A percentile compares a stretch with the other conserved stretches of the same genome.
phyloP scores from a whole-genome alignment of 1,284 basidiomycete species.

The Filobasidium uniguttulatum region DNA sequence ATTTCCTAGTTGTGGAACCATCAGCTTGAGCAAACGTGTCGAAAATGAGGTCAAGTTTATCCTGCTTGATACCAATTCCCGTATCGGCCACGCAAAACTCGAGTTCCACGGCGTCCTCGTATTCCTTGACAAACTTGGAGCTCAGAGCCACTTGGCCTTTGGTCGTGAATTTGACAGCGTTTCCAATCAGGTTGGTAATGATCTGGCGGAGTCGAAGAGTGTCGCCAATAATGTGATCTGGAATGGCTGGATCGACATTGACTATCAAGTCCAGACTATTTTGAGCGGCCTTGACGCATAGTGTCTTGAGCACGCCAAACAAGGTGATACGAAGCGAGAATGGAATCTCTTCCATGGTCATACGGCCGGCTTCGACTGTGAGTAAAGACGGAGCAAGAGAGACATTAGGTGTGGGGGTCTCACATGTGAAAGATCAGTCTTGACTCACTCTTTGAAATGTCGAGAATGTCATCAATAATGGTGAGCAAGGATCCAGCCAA shows the following conservation, averaged over 20 bases:
- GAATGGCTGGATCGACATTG: slow-evolving; percentile 89
- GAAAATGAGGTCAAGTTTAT: slow-evolving; percentile 97
- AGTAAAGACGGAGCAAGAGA: neutral
- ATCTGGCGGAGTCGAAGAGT: slow-evolving; percentile 73
- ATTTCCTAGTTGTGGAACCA: slow-evolving; percentile 72
- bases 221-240: slow-evolving; percentile 93
- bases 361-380: slow-evolving; percentile 88
- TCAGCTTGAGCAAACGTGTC: slow-evolving; percentile 99
- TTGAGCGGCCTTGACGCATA: slow-evolving; percentile 94
- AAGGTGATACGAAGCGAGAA: slow-evolving; percentile 96
- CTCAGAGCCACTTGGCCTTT: slow-evolving; percentile 87
- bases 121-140: slow-evolving; percentile 56
- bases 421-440: neutral
- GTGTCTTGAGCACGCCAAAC: slow-evolving; percentile 93
- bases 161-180: slow-evolving; percentile 64
- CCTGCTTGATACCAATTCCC: slow-evolving; percentile 97
- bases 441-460: slow-evolving; percentile 87
- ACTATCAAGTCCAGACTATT: slow-evolving; percentile 95
- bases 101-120: slow-evolving; percentile 67
- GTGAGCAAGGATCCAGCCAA: slow-evolving; percentile 83
- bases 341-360: slow-evolving; percentile 98
- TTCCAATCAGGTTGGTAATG: slow-evolving; percentile 88
- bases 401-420: too few species aligned
- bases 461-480: slow-evolving; percentile 96
- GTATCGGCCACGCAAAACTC: slow-evolving; percentile 98